These are phyloP conservation scores for Trichosporon faecale DNA, from an alignment of 1,284 basidiomycete genomes.

Conservation along the genomic window DNA sequence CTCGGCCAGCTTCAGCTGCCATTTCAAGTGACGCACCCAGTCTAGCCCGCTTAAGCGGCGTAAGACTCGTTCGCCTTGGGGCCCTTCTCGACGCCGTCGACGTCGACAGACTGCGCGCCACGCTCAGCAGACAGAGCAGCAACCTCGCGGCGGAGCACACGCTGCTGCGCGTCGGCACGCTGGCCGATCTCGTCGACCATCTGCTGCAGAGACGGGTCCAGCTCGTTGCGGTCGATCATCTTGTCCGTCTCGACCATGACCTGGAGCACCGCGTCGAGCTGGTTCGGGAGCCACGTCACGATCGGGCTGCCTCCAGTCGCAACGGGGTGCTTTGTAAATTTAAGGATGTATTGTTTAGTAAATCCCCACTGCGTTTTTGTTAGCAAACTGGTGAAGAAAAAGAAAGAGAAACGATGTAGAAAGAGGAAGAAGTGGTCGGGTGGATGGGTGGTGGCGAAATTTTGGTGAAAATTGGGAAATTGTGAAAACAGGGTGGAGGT, in stretches of 20 bases:
- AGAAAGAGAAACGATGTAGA: neutral
- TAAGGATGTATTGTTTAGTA: constrained; percentile 21
- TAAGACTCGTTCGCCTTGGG: constrained; percentile 10
- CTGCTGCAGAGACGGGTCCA: constrained; percentile 17
- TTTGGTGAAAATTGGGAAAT: neutral
- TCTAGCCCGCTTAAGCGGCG: neutral
- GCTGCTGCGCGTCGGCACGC: constrained; percentile 27
- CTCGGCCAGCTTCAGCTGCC: no score
- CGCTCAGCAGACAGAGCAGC: constrained; percentile 18
- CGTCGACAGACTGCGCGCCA: constrained; percentile 6
- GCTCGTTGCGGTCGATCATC: constrained; percentile 20
- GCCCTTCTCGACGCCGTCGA: constrained; percentile 17
- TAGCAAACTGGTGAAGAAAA: neutral
- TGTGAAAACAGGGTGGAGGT: neutral
- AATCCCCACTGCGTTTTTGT: constrained; percentile 15
- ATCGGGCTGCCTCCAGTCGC: constrained; percentile 25
- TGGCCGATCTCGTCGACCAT: constrained; percentile 25
- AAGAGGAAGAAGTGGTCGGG: neutral
- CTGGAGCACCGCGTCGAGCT: constrained; percentile 23
- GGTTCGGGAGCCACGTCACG: constrained; percentile 27
- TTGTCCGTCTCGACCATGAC: constrained; percentile 20
- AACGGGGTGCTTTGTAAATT: constrained; percentile 22
- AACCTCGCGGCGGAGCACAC: constrained; percentile 26
- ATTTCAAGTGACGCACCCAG: no score
- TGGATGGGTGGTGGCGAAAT: neutral